Evolutionary conservation across 768 basidiomycete genomes (phyloP).

Genomic region (Hortiboletus flavorubellus): DNA sequence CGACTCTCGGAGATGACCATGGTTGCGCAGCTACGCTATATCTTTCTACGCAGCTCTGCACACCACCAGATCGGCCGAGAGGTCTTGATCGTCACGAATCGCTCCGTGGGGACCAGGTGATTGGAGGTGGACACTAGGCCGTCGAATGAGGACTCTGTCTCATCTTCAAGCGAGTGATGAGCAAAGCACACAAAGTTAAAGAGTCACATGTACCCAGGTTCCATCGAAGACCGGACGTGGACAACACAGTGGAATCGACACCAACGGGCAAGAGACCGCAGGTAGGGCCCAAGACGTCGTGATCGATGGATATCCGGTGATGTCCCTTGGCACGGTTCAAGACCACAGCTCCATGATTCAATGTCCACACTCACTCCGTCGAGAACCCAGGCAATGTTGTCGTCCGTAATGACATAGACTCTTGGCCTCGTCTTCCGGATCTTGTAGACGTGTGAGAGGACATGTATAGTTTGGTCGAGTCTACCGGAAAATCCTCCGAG

Average conservation of each 20-base stretch:
- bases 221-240: conserved; percentile 86
- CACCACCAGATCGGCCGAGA: conserved; percentile 90
- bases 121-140: conserved; percentile 93
- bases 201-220: conserved; percentile 60
- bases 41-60: conserved; percentile 51
- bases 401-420: conserved; percentile 82
- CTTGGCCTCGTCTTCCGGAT: conserved; percentile 55
- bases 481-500: conserved; percentile 89
- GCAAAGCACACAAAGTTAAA: neutral
- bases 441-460: conserved; percentile 81
- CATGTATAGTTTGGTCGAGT: conserved; percentile 91
- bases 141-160: conserved; percentile 72
- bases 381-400: conserved; percentile 89
- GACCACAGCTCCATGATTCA: neutral
- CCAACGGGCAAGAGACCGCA: conserved; percentile 96
- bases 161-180: conserved; percentile 37
- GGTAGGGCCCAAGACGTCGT: conserved; percentile 71
- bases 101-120: conserved; percentile 69
- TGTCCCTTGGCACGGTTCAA: conserved; percentile 56
- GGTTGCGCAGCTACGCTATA: neutral
- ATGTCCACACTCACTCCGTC: conserved; percentile 50
- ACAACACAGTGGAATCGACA: conserved; percentile 67
- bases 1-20: neutral
- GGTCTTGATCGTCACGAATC: conserved; percentile 69
- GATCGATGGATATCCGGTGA: conserved; percentile 76